Evolutionary conservation across 192 early-diverging fungal genomes (phyloP), one percentile per base, ranked within the genome.

Genomic region (Linderina pennispora): DNA sequence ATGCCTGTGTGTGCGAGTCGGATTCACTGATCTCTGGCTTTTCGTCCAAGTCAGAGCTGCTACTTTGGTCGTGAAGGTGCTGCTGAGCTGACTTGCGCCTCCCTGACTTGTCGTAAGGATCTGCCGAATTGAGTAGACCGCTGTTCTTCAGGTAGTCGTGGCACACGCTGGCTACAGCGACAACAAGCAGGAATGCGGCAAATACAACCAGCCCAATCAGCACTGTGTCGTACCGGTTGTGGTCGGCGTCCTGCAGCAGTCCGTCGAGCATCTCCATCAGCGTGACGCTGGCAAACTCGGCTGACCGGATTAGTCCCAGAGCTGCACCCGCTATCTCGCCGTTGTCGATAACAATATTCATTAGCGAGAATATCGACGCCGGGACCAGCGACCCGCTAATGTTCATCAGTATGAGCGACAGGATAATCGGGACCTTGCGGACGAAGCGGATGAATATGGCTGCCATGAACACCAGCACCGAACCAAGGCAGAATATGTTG

Each of bases 261-360:
- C 73, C 73, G 33, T 69, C 62, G 8, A 75, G 62, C 73, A 75
- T 68, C 21, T 75, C 73, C 65, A 75, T 68, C 16, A 75, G 38
- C 8, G 66, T 69, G 18, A 68, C 62, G 35, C 73, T 68, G 41
- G 66, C 66, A 41, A 69, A 69, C 50, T 69, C 65, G 11, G 61
- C 73, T 0, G 65, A 75, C 20, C 66, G 56, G 36, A 75, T 75
- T 24, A 75, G 51, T 1, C 73, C 73, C 36, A 75, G 49, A 8
- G 65, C 65, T 1, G 65, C 66, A 23, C 73, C 73, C 8, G 66
- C 73, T 17, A 75, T 46, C 23, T 75, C 53, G 42, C 36, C 48
- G 36, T 68, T 68, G 44, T 69, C 65, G 28, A 68, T 68, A 23
- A 68, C 73, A 32, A 75, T 19, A 22, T 68, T 75, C 35, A 64